Evolutionary conservation across 805 yeast genomes (phyloP).

Genomic region (Candida koratica): DNA sequence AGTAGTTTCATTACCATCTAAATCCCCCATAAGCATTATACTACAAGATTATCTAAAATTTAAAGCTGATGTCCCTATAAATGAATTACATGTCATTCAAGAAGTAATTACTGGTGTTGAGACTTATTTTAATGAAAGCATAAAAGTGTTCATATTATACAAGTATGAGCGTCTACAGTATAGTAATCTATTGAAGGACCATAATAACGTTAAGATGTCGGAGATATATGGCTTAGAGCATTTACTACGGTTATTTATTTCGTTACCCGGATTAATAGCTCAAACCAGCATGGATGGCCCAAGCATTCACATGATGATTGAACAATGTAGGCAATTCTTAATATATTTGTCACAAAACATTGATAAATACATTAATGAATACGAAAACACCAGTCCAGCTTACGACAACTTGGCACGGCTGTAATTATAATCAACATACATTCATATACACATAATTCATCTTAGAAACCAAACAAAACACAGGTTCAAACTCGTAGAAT

Average conservation of each 20-base stretch:
- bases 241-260: constrained; percentile 67
- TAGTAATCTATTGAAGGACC: constrained; percentile 43
- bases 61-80: constrained; percentile 10
- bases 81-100: constrained; percentile 36
- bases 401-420: constrained; percentile 34
- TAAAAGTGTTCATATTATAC: constrained; percentile 68
- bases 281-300: constrained; percentile 79
- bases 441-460: constrained; percentile 8
- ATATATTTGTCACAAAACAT: constrained; percentile 47
- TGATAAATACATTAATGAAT: constrained; percentile 29
- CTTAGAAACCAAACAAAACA: neutral
- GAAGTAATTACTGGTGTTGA: constrained; percentile 72
- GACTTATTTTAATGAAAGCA: constrained; percentile 67
- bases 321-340: constrained; percentile 52
- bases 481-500: neutral
- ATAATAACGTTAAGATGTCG: constrained; percentile 15
- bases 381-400: constrained; percentile 36
- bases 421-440: constrained; percentile 3
- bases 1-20: constrained; percentile 61
- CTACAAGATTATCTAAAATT: constrained; percentile 45
- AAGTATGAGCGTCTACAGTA: constrained; percentile 76
- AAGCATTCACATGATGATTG: constrained; percentile 53
- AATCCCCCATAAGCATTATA: constrained; percentile 49
- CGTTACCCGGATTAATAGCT: constrained; percentile 79
- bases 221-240: constrained; percentile 78